These are phyloP conservation scores for Rhynchosporium secalis DNA, from an alignment of 2,329 filamentous ascomycete species.

Conservation along the genomic window DNA sequence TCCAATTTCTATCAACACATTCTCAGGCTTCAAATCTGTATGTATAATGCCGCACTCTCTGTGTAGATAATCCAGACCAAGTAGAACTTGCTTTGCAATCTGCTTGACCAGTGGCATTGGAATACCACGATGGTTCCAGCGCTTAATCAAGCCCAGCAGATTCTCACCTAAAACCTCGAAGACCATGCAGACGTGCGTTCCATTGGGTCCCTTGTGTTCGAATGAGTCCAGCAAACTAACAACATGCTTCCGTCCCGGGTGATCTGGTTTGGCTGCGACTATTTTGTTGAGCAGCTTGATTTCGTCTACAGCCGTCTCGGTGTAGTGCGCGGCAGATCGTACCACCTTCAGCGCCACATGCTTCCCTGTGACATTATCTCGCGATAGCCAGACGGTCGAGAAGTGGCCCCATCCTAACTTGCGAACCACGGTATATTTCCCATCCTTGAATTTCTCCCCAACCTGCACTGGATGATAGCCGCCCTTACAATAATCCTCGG, in stretches of 20 bases:
- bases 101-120: constrained; percentile 97
- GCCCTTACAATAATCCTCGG: constrained; percentile 98
- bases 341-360: constrained; percentile 98
- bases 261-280: constrained; percentile 89
- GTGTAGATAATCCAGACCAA: constrained; percentile 94
- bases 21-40: constrained; percentile 95
- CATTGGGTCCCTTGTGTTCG: constrained; percentile 95
- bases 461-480: constrained; percentile 95
- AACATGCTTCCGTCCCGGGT: constrained; percentile 91
- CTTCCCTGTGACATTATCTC: constrained; percentile 85
- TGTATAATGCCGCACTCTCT: constrained; percentile 99
- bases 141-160: constrained; percentile 90
- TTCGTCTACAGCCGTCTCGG: constrained; percentile 97
- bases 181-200: constrained; percentile 97
- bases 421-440: constrained; percentile 92
- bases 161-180: constrained; percentile 98
- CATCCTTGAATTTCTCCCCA: constrained; percentile 96
- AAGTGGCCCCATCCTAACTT: constrained; percentile 99
- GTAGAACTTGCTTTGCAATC: constrained; percentile 95
- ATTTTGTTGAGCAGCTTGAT: constrained; percentile 98
- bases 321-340: constrained; percentile 96
- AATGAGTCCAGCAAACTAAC: constrained; percentile 96
- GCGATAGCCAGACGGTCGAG: constrained; percentile 86
- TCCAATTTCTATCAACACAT: constrained; percentile 97
- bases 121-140: constrained; percentile 97